Evolutionary conservation across 306 rosid species (phyloP).

Genomic region (Acacia acuminata): DNA sequence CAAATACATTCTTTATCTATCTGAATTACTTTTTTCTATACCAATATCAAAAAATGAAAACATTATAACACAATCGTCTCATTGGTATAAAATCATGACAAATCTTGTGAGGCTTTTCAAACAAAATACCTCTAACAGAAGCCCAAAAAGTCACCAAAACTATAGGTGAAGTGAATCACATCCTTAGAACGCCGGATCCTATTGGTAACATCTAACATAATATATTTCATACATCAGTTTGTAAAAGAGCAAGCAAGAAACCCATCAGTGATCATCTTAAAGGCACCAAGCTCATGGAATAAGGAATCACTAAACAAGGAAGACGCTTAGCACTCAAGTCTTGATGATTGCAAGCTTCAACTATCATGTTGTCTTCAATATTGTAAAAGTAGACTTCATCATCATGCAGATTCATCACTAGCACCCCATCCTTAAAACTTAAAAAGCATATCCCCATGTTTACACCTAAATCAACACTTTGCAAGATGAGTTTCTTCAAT

Average conservation of each 20-base stretch:
- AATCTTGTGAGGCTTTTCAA: neutral
- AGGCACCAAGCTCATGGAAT: slow-evolving; percentile 53
- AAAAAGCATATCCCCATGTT: slow-evolving; percentile 47
- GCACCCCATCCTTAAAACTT: slow-evolving; percentile 49
- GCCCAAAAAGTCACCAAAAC: neutral
- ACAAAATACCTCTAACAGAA: neutral
- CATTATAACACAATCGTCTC: too few relatives aligned
- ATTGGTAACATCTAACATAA: neutral
- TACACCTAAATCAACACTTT: neutral
- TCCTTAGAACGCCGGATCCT: neutral
- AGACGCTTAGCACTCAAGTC: slow-evolving; percentile 35
- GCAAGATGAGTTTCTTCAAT: neutral
- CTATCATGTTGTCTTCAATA: slow-evolving; percentile 29
- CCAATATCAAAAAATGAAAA: neutral
- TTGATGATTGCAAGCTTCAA: slow-evolving; percentile 32
- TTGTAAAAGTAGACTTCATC: slow-evolving; percentile 41
- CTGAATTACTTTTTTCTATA: neutral
- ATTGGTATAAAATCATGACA: too few relatives aligned
- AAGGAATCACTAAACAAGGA: slow-evolving; percentile 38
- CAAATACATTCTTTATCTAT: too few relatives aligned
- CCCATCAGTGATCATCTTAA: slow-evolving; percentile 22
- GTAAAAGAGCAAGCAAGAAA: neutral
- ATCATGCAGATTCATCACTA: slow-evolving; percentile 43
- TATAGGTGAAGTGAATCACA: neutral
- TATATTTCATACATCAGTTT: neutral